Base-by-base conservation (phyloP, 495 filamentous ascomycete species). In the Aspergillus biplanus region DNA sequence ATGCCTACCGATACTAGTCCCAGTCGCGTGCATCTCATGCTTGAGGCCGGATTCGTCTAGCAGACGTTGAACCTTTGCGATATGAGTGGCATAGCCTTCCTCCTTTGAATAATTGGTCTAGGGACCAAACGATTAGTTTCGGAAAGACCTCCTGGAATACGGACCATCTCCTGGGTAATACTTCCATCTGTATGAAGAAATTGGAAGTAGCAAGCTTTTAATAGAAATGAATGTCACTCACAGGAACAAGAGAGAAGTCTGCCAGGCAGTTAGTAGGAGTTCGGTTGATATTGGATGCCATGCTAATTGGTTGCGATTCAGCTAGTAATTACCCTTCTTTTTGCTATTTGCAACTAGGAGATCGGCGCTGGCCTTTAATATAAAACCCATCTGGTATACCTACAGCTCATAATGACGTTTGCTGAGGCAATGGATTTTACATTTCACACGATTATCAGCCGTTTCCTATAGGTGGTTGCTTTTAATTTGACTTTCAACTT, bases 1-100 rank as follows among this genome's bases (percentile, higher is more conserved):
- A 18, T n/a, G 83, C 84, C 47, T 75, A 94, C 91, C 90, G 52
- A 97, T 82, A 0, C 90, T 94, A 0, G 92, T 96, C 7, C 92
- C 92, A 15, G 89, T 90, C 8, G 89, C 89, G 70, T 95, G 91
- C 90, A 96, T 92, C 54, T 83, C 82, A 67, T 88, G 91, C 56
- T 80, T 86, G 67, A 97, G 68, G 0, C 89, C 90, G 63, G 87
- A 90, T 42, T 79, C 80, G 65, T 86, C 83, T 59, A 96, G 80
- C 33, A 96, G 78, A 9, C 84, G 81, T 71, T 97, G 91, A 21
- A 97, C 89, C 33, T 87, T 85, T 11, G 93, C 91, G 12, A 97
- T 85, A 69, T 96, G 89, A 49, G 86, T 80, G 0, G 91, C 87
- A 0, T 89, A 90, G 56, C 92, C 92, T 59, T 94, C 81, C 21